phyloP scores from a whole-genome alignment of 1,139 yeast genomes.

The Debaryomycetaceae sp. region DNA sequence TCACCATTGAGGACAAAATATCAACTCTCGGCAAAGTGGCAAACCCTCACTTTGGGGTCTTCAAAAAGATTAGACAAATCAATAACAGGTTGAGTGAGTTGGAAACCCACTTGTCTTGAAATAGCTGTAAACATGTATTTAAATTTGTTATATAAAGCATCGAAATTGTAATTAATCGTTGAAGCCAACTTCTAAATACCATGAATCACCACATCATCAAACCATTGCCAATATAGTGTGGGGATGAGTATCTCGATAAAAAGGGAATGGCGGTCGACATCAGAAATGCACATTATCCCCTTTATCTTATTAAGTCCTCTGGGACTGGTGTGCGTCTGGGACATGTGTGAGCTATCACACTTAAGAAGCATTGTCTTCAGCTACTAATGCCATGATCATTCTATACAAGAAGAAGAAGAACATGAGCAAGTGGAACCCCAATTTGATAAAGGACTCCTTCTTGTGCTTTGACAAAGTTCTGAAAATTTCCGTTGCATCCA shows the following conservation, averaged over 20 bases:
- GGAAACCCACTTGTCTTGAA: conserved; percentile 11
- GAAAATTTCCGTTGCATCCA: conserved; percentile 98
- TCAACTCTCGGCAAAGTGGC: conserved; percentile 20
- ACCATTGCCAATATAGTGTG: not conserved
- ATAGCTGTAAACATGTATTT: conserved; percentile 1
- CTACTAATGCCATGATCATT: conserved; percentile 93
- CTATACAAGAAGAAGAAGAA: conserved; percentile 95
- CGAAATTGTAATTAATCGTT: not conserved
- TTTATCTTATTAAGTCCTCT: too few species aligned
- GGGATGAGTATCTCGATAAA: not conserved
- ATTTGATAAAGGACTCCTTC: conserved; percentile 84
- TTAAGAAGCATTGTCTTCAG: conserved; percentile 39
- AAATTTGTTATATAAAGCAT: not conserved
- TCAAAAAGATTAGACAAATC: conserved; percentile 28
- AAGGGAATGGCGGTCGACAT: not conserved
- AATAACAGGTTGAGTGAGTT: conserved; percentile 29
- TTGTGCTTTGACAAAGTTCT: conserved; percentile 91
- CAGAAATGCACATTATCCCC: too few species aligned
- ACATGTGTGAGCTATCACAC: too few species aligned
- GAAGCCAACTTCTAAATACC: not conserved
- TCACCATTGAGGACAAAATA: not conserved
- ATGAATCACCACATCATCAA: not conserved
- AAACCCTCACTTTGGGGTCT: conserved; percentile 40
- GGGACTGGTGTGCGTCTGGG: too few species aligned
- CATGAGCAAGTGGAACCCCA: conserved; percentile 87